A percentile compares a stretch with the other conserved stretches of the same genome.
Conservation (phyloP, 257 asterid genomes). For the Solanum dulcamara region DNA sequence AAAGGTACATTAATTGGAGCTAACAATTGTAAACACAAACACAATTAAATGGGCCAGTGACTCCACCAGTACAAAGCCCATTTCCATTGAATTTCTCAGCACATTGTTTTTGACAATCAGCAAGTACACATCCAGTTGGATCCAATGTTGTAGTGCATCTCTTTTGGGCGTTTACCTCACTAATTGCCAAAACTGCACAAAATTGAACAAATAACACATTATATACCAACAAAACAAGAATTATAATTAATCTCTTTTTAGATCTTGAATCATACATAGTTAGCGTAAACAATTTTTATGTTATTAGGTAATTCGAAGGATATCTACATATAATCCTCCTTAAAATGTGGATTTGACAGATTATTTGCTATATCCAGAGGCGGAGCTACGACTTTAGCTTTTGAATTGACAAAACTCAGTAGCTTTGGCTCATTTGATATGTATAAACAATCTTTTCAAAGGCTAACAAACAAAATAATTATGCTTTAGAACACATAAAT, state of each 20-base stretch:
- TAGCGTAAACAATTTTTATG: not conserved
- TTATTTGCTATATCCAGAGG: not conserved
- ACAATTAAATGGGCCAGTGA: not conserved
- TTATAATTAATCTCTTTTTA: not conserved
- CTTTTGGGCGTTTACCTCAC: not conserved
- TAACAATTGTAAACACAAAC: conserved; percentile 17
- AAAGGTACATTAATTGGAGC: not conserved
- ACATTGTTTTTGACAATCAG: conserved; percentile 8
- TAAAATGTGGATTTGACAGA: not conserved
- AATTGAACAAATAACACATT: not conserved
- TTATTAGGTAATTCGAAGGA: not conserved
- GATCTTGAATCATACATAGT: not conserved
- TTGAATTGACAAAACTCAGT: not conserved
- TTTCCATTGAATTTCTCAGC: not conserved
- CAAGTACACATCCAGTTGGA: conserved; percentile 1
- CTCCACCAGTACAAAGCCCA: conserved; percentile 3
- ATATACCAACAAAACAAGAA: not conserved
- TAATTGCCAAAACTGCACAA: not conserved
- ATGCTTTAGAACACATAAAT: not conserved
- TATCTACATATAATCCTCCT: not conserved
- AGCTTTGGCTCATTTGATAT: not conserved
- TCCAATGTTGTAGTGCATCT: conserved; percentile 2
- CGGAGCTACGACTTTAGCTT: not conserved
- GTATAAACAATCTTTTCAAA: no score
- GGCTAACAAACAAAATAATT: not conserved